These are phyloP conservation scores for Poa annua DNA, from an alignment of 176 grass and related monocot species.

Conservation along the genomic window DNA sequence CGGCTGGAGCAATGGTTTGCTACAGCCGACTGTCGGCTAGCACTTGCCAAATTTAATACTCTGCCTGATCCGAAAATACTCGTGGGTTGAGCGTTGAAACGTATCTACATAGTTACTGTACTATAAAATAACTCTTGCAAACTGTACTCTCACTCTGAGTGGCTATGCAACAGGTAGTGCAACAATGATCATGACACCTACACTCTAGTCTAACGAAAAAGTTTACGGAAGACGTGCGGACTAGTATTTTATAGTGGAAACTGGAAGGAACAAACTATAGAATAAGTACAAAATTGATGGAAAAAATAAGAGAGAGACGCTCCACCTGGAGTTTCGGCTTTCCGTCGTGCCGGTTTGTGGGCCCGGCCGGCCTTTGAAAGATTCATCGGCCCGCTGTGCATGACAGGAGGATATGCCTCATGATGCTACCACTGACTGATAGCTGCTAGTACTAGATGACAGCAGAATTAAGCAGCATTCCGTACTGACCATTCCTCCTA, in stretches of 20 bases:
- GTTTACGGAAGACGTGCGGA: background rate
- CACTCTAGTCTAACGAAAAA: background rate
- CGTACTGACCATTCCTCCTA: background rate
- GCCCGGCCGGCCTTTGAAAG: constrained; percentile 10
- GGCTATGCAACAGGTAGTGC: background rate
- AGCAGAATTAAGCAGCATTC: background rate
- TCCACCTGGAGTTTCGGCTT: constrained; percentile 29
- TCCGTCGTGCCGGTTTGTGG: background rate
- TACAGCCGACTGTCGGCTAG: too few species aligned
- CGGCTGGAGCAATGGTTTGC: too few species aligned
- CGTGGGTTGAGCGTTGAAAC: too few species aligned
- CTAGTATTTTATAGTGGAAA: background rate
- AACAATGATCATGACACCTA: background rate
- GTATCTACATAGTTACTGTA: too few species aligned
- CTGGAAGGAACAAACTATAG: background rate
- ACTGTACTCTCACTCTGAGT: too few species aligned
- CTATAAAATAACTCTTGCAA: too few species aligned
- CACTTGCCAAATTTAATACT: too few species aligned
- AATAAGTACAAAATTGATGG: background rate
- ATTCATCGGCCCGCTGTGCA: constrained; percentile 36
- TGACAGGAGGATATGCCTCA: constrained; percentile 3
- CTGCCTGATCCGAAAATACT: too few species aligned
- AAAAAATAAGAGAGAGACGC: background rate
- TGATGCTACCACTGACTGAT: constrained; percentile 13
- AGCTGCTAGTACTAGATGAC: background rate